Evolutionary conservation across 352 stramenopile species (phyloP).

Genomic region (Globisporangium alternatum): DNA sequence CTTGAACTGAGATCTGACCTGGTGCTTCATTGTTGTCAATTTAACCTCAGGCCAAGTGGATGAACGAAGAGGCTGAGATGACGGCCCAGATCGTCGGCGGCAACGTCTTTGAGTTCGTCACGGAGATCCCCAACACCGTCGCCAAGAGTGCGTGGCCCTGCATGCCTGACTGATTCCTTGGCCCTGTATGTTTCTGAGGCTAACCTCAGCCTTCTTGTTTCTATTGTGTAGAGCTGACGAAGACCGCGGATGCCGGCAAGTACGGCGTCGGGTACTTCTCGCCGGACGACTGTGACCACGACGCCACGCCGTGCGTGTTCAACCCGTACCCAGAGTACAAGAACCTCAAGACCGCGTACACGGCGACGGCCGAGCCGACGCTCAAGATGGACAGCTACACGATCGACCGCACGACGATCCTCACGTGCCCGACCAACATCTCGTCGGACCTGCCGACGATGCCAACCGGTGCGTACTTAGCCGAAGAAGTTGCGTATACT

Average conservation of each 20-base stretch:
- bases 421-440: constrained; percentile 27
- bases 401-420: constrained; percentile 21
- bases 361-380: constrained; percentile 36
- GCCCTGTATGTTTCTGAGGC: neutral
- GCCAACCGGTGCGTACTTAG: constrained; percentile 26
- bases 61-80: constrained; percentile 80
- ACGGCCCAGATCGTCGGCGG: constrained; percentile 66
- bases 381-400: constrained; percentile 34
- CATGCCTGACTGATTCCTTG: neutral
- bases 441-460: constrained; percentile 26
- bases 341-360: constrained; percentile 54
- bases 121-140: constrained; percentile 56
- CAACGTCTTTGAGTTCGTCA: constrained; percentile 81
- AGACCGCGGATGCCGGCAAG: constrained; percentile 32
- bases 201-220: neutral
- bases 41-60: constrained; percentile 66
- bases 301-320: constrained; percentile 36
- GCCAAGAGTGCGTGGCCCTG: constrained; percentile 15
- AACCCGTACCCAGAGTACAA: constrained; percentile 47
- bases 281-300: constrained; percentile 44
- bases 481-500: too few relatives aligned
- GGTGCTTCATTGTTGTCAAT: neutral
- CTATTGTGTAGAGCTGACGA: constrained; percentile 21
- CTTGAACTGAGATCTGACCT: neutral
- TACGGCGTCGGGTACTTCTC: constrained; percentile 50